Conservation (phyloP, 495 filamentous ascomycete species). For the Penicillium steckii region DNA sequence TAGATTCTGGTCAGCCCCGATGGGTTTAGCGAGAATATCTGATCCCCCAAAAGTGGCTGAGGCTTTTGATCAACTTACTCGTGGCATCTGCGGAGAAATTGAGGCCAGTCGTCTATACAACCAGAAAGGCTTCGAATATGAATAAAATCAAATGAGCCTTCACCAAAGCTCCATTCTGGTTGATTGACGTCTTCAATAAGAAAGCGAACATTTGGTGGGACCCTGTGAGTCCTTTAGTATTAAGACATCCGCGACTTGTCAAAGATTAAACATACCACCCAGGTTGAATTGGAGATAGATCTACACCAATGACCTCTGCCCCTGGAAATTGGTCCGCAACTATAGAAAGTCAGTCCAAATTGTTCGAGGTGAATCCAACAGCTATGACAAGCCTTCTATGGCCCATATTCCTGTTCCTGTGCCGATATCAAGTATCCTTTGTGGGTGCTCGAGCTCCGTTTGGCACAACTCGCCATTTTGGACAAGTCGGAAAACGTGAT, state of each 20-base stretch:
- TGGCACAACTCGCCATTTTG: constrained; percentile 12
- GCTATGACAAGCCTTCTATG: constrained; percentile 30
- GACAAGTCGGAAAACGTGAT: constrained; percentile 18
- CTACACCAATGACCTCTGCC: constrained; percentile 35
- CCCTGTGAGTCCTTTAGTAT: constrained; percentile 16
- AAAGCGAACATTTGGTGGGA: constrained; percentile 34
- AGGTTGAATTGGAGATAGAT: constrained; percentile 55
- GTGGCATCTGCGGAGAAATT: constrained; percentile 14
- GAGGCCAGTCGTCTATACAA: constrained; percentile 29
- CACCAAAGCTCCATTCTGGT: constrained; percentile 33
- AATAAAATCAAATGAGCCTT: constrained; percentile 33
- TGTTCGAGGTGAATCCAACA: neutral
- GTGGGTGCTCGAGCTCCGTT: constrained; percentile 28
- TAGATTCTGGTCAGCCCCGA: neutral
- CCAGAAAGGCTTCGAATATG: constrained; percentile 37
- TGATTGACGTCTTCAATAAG: constrained; percentile 34
- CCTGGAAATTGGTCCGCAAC: constrained; percentile 18
- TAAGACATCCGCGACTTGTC: neutral
- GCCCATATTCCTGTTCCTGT: constrained; percentile 54
- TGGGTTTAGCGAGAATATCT: neutral
- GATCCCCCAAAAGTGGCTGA: neutral
- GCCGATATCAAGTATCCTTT: constrained; percentile 48
- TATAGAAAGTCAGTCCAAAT: too few relatives aligned
- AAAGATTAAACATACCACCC: constrained; percentile 20
- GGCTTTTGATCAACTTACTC: constrained; percentile 5